Percentiles rank a stretch among this genome's conserved stretches.
Conservation (phyloP, 352 stramenopile genomes). For the Globisporangium nagaii region DNA sequence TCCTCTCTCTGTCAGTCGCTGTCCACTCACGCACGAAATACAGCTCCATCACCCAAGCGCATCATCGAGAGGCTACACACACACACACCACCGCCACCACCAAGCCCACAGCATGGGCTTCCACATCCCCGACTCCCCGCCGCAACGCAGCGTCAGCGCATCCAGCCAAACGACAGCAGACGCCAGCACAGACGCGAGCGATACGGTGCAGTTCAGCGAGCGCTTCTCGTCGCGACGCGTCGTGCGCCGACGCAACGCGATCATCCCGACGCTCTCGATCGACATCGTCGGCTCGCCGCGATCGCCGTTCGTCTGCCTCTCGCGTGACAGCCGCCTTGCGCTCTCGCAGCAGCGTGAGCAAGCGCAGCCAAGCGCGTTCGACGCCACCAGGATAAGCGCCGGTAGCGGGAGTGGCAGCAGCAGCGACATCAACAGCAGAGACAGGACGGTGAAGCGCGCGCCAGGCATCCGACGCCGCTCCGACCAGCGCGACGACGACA, state of each 20-base stretch:
- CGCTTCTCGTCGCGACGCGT: conserved; percentile 6
- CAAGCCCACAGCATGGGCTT: conserved; percentile 40
- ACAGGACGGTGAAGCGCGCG: background rate
- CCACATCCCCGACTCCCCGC: conserved; percentile 58
- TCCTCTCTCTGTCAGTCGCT: background rate
- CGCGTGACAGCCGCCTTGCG: conserved; percentile 22
- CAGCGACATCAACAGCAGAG: background rate
- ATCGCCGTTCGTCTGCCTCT: conserved; percentile 32
- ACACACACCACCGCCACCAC: background rate
- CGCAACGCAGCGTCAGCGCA: conserved; percentile 12
- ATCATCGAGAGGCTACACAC: background rate
- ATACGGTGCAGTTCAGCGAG: conserved; percentile 7
- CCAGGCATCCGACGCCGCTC: conserved; percentile 3
- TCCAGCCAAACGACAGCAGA: conserved; percentile 9
- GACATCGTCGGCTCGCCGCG: conserved; percentile 36
- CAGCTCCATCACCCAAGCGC: background rate
- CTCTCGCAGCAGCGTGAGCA: conserved; percentile 30
- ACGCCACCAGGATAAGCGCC: background rate
- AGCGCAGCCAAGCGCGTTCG: conserved; percentile 5
- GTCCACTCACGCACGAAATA: background rate
- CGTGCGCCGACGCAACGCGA: conserved; percentile 47
- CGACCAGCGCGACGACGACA: background rate
- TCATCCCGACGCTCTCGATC: conserved; percentile 41
- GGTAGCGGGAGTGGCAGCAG: background rate
- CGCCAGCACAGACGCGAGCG: background rate